Conservation (phyloP, 805 yeast species). For the Priceomyces haplophilus region DNA sequence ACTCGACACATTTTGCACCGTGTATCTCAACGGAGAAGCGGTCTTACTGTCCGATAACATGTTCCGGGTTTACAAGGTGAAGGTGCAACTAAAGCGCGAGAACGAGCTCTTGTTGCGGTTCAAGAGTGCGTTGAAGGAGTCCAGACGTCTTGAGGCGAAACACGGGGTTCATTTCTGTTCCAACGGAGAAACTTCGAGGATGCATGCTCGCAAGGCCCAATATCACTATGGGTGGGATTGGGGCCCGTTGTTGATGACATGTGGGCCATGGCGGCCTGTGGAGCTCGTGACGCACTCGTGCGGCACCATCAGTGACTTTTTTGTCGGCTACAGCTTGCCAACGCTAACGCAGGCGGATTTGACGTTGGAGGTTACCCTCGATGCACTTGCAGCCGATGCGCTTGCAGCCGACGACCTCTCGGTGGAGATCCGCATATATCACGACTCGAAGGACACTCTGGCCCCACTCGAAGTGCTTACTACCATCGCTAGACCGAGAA, state of each 20-base stretch:
- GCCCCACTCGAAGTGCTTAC: not conserved
- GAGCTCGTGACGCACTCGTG: constrained; percentile 19
- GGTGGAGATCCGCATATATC: not conserved
- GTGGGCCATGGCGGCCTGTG: constrained; percentile 45
- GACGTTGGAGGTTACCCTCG: not conserved
- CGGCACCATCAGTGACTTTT: constrained; percentile 14
- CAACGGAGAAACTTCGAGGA: constrained; percentile 44
- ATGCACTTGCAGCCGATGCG: not conserved
- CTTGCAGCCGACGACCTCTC: not conserved
- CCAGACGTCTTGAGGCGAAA: constrained; percentile 29
- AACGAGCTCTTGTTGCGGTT: constrained; percentile 37
- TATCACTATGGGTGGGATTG: constrained; percentile 60
- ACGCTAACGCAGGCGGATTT: not conserved
- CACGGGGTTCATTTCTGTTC: constrained; percentile 28
- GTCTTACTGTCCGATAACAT: constrained; percentile 41
- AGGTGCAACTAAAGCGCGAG: constrained; percentile 19
- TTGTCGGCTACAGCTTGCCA: constrained; percentile 10
- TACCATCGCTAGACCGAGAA: not conserved
- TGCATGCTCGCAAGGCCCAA: constrained; percentile 49
- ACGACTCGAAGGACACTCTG: too few species aligned
- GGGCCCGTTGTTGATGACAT: constrained; percentile 46
- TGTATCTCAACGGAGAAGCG: constrained; percentile 35
- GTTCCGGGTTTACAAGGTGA: constrained; percentile 36
- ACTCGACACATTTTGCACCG: constrained; percentile 41
- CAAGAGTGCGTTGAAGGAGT: constrained; percentile 33